phyloP scores from a whole-genome alignment of 352 stramenopile species.

The Phytophthora cajani region DNA sequence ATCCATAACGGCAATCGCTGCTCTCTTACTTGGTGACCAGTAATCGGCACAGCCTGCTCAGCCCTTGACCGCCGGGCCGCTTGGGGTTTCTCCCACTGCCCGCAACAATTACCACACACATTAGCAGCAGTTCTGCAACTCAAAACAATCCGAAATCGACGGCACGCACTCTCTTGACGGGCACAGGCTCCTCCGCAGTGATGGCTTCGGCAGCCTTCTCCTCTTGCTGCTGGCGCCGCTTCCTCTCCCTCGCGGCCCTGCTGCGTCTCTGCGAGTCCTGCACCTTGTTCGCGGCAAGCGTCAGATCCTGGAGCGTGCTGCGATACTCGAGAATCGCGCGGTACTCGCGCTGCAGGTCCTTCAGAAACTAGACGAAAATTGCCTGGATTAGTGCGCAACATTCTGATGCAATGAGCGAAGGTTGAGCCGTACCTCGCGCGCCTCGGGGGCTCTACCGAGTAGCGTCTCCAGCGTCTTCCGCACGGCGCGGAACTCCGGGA shows the following conservation, averaged over 20 bases:
- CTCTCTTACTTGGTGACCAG: constrained; percentile 2
- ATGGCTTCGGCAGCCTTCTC: constrained; percentile 16
- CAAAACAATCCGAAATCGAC: not conserved
- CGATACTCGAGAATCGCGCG: constrained; percentile 53
- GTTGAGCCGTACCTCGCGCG: constrained; percentile 40
- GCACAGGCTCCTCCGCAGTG: not conserved
- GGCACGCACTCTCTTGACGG: constrained; percentile 11
- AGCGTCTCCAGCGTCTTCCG: constrained; percentile 44
- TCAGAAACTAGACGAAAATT: constrained; percentile 37
- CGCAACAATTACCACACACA: not conserved
- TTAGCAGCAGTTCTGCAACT: not conserved
- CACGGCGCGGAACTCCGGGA: constrained; percentile 51
- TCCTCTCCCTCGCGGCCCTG: constrained; percentile 15
- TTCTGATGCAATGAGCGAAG: not conserved
- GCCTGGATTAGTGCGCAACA: not conserved
- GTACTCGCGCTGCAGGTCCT: constrained; percentile 63
- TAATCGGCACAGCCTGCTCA: not conserved
- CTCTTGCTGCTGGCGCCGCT: constrained; percentile 24
- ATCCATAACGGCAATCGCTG: constrained; percentile 24
- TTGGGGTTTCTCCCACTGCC: constrained; percentile 23
- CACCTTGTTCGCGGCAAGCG: constrained; percentile 29
- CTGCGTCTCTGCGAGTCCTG: constrained; percentile 36
- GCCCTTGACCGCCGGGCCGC: constrained; percentile 3
- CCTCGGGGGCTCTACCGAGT: constrained; percentile 28
- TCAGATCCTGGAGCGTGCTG: constrained; percentile 49